Evolutionary conservation across 2,329 filamentous ascomycete genomes (phyloP).

Genomic region (Metarhizium album): DNA sequence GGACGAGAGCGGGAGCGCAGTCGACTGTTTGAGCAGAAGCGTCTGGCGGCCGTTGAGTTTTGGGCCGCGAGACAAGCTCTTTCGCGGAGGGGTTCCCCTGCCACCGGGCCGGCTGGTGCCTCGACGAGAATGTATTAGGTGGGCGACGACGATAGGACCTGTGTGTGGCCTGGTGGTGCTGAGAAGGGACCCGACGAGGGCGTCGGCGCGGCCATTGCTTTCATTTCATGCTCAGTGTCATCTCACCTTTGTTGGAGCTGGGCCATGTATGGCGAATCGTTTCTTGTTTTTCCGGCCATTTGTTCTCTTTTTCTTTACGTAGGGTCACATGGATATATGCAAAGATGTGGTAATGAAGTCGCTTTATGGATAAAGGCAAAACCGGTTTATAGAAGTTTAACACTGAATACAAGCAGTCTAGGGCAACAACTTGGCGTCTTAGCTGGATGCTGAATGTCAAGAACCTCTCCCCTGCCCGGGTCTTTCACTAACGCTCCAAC

Average conservation of each 20-base stretch:
- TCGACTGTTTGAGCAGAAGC: slow-evolving; percentile 35
- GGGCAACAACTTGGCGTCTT: not conserved
- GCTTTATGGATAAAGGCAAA: not conserved
- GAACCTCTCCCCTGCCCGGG: too few species aligned
- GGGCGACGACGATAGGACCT: not conserved
- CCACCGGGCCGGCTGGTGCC: slow-evolving; percentile 13
- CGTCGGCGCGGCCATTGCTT: not conserved
- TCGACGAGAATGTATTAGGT: slow-evolving; percentile 10
- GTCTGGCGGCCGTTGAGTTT: slow-evolving; percentile 33
- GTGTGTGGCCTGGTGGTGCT: too few species aligned
- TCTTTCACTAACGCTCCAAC: too few species aligned
- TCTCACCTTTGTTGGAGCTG: not conserved
- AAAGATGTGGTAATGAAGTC: not conserved
- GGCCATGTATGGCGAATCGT: not conserved
- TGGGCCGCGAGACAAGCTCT: slow-evolving; percentile 20
- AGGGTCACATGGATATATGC: not conserved
- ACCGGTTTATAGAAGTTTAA: not conserved
- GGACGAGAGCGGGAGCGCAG: slow-evolving; percentile 39
- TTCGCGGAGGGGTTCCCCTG: slow-evolving; percentile 21
- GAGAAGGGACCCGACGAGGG: too few species aligned
- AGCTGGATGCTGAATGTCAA: too few species aligned
- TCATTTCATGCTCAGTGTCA: not conserved
- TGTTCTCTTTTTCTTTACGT: too few species aligned
- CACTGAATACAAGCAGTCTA: not conserved
- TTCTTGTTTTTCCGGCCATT: not conserved